phyloP scores from a whole-genome alignment of 768 basidiomycete genomes.

The Russula lepida region DNA sequence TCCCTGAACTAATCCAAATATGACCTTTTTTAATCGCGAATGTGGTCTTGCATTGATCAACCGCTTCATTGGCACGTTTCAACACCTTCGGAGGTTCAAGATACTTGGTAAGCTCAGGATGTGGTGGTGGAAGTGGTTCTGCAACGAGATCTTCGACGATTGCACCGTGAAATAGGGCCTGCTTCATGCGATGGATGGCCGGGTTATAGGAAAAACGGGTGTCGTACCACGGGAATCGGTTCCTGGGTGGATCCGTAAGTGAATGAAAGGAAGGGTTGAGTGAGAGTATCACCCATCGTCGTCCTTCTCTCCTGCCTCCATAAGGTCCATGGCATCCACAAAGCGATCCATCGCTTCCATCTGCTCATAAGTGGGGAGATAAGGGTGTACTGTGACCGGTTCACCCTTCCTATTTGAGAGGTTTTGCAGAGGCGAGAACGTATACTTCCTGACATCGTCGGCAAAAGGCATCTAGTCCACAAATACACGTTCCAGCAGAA shows the following conservation, averaged over 20 bases:
- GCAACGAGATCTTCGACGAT: conserved; percentile 63
- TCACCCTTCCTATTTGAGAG: conserved; percentile 73
- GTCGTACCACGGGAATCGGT: conserved; percentile 67
- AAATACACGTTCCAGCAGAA: background rate
- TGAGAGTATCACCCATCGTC: conserved; percentile 54
- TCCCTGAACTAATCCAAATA: conserved; percentile 11
- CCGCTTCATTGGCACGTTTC: conserved; percentile 46
- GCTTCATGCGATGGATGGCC: conserved; percentile 82
- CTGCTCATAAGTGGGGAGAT: conserved; percentile 73
- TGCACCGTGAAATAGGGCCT: conserved; percentile 86
- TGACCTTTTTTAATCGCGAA: conserved; percentile 77
- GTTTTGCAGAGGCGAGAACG: conserved; percentile 71
- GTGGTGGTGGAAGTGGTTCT: conserved; percentile 76
- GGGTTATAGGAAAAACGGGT: conserved; percentile 77
- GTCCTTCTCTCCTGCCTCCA: conserved; percentile 63
- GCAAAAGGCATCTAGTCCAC: conserved; percentile 82
- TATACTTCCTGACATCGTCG: conserved; percentile 84
- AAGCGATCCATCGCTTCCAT: conserved; percentile 77
- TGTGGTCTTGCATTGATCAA: conserved; percentile 50
- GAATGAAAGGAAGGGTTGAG: background rate
- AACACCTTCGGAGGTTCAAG: conserved; percentile 70
- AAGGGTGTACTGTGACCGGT: conserved; percentile 63
- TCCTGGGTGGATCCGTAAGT: conserved; percentile 32
- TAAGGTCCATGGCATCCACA: conserved; percentile 85
- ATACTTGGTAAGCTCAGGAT: conserved; percentile 78